A percentile compares a stretch with the other conserved stretches of the same genome.
Evolutionary conservation across 768 basidiomycete species (phyloP).

Genomic region (Lenzites betulinus): DNA sequence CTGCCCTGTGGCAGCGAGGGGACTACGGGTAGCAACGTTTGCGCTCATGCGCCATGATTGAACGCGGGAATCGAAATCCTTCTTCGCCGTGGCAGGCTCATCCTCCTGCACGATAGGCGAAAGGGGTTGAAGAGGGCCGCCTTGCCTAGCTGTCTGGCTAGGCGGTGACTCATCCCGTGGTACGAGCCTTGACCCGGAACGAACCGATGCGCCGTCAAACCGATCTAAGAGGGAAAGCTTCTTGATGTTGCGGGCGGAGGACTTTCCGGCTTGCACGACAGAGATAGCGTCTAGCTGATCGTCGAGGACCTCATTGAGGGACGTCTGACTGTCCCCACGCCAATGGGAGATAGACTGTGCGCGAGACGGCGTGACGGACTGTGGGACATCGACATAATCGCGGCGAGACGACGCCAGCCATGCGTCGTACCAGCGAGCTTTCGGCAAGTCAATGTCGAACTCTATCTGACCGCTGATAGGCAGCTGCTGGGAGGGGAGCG

Average conservation of each 20-base stretch:
- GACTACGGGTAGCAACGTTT: constrained; percentile 39
- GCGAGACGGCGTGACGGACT: constrained; percentile 39
- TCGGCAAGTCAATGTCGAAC: constrained; percentile 79
- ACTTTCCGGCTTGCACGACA: constrained; percentile 32
- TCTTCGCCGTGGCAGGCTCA: constrained; percentile 51
- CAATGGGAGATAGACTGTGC: constrained; percentile 52
- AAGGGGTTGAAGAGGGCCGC: constrained; percentile 36
- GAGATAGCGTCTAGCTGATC: constrained; percentile 35
- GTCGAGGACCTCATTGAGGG: constrained; percentile 44
- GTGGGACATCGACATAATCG: constrained; percentile 44
- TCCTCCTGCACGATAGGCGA: constrained; percentile 68
- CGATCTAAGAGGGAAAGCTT: constrained; percentile 73
- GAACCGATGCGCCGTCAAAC: constrained; percentile 46
- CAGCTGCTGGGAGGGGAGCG: constrained; percentile 38
- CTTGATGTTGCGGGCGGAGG: constrained; percentile 48
- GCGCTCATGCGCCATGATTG: constrained; percentile 69
- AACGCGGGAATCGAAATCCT: constrained; percentile 55
- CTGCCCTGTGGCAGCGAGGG: constrained; percentile 51
- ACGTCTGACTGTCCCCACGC: constrained; percentile 56
- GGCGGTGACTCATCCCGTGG: constrained; percentile 32
- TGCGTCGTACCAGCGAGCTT: constrained; percentile 76
- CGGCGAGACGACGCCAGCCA: constrained; percentile 59
- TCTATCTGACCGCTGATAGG: constrained; percentile 81
- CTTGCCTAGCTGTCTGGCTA: constrained; percentile 28
- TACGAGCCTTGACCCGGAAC: constrained; percentile 32